These are phyloP conservation scores for Astraeus odoratus DNA, from an alignment of 768 basidiomycete genomes.

Conservation along the genomic window DNA sequence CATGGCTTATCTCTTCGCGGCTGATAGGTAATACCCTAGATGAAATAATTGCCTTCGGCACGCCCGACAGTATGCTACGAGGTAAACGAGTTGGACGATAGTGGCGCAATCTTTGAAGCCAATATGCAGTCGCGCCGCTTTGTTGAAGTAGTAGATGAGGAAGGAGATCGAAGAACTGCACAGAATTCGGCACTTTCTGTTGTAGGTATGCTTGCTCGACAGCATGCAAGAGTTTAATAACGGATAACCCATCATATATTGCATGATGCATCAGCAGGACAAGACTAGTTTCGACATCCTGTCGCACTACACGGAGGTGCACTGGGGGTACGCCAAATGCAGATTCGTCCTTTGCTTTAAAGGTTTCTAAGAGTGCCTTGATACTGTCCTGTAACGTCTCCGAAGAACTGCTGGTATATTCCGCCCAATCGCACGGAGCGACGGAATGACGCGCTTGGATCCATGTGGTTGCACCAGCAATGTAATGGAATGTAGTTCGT, in stretches of 20 bases:
- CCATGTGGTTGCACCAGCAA: slow-evolving; percentile 27
- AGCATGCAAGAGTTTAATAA: slow-evolving; percentile 28
- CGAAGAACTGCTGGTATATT: slow-evolving; percentile 7
- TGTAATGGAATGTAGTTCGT: slow-evolving; percentile 43
- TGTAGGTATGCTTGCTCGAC: slow-evolving; percentile 28
- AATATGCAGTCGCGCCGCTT: slow-evolving; percentile 31
- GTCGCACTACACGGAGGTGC: slow-evolving; percentile 18
- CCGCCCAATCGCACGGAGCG: slow-evolving; percentile 18
- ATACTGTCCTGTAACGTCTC: slow-evolving; percentile 8
- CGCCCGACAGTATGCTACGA: slow-evolving; percentile 8
- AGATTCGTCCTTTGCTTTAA: slow-evolving; percentile 15
- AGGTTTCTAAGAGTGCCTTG: slow-evolving; percentile 6
- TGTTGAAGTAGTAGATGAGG: slow-evolving; percentile 33
- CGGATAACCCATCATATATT: slow-evolving; percentile 40
- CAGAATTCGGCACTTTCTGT: slow-evolving; percentile 1
- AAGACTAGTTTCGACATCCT: slow-evolving; percentile 12
- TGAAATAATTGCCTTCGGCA: slow-evolving; percentile 4
- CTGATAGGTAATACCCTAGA: slow-evolving; percentile 12
- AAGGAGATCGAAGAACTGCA: slow-evolving; percentile 34
- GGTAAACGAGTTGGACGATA: slow-evolving; percentile 17
- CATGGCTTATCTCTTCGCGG: slow-evolving; percentile 3
- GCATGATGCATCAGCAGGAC: slow-evolving; percentile 42
- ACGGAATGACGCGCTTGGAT: slow-evolving; percentile 23
- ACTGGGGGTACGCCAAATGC: slow-evolving; percentile 26
- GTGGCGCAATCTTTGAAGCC: slow-evolving; percentile 24